phyloP scores from a whole-genome alignment of 2,329 filamentous ascomycete genomes.

The Exophiala sp. region DNA sequence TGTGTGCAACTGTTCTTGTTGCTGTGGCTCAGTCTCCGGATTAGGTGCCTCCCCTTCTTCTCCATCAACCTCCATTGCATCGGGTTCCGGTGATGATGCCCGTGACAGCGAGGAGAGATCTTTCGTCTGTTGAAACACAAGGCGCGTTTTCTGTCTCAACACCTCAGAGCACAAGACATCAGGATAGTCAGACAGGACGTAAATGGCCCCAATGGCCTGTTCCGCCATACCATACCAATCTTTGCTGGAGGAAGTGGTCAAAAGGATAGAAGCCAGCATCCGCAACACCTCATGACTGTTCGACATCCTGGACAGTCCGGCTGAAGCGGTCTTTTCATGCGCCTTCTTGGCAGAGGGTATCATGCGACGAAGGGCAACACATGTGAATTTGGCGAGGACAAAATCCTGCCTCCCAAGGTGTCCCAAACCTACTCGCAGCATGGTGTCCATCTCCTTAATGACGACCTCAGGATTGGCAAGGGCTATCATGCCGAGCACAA shows the following conservation, averaged over 20 bases:
- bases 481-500: conserved; percentile 93
- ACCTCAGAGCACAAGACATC: conserved; percentile 90
- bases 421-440: conserved; percentile 84
- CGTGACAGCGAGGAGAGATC: conserved; percentile 36
- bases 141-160: conserved; percentile 75
- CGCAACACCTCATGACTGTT: conserved; percentile 87
- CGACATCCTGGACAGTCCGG: conserved; percentile 64
- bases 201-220: conserved; percentile 92
- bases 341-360: conserved; percentile 75
- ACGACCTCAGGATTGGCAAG: conserved; percentile 89
- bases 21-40: conserved; percentile 23
- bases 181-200: conserved; percentile 86
- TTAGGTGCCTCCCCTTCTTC: conserved; percentile 16
- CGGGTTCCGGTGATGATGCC: conserved; percentile 28
- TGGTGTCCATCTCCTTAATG: conserved; percentile 88
- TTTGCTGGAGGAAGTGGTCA: conserved; percentile 80
- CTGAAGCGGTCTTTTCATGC: conserved; percentile 56
- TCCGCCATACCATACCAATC: conserved; percentile 95
- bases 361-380: conserved; percentile 84
- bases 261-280: conserved; percentile 75
- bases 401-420: conserved; percentile 73
- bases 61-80: conserved; percentile 33
- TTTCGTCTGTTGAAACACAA: conserved; percentile 62
- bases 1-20: conserved; percentile 27
- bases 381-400: conserved; percentile 88